Base-by-base conservation (phyloP, 331 rosid species). In the Malus hybrid region DNA sequence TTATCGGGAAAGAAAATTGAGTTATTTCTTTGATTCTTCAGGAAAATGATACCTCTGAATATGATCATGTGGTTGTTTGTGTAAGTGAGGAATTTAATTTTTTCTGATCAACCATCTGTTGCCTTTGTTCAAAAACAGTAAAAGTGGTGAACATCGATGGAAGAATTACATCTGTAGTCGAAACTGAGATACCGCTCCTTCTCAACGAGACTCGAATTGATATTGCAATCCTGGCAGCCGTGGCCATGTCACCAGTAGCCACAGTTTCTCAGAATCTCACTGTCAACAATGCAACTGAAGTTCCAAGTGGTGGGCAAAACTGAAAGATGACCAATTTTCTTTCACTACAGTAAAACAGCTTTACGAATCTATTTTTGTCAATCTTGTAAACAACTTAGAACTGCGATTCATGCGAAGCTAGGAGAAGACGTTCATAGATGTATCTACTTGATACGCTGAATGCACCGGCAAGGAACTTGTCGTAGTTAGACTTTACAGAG, bases 171-270 rank as follows among this genome's bases (percentile, higher is more conserved):
- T 50, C 80, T 10, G 71, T 79, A 71, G 48, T 44, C 65, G 82
- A 68, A 74, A 71, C 81, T 29, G 76, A 57, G 8, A 34, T 14
- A 44, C 60, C 79, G n/a, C 30, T 60, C 55, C 75, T 71, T 39
- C 63, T 52, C 66, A 81, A 79, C 6, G 70, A 70, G 36, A 52
- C 87, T 60, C 84, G 61, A 28, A 42, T 86, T 72, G 83, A 82
- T 60, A 67, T 88, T 42, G 56, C 88, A 32, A 44, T 86, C 65
- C 77, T 88, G 16, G 85, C 87, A 19, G 87, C 74, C 57, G 75
- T 86, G 46, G 77, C 84, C 28, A 44, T 7, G 26, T 61, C 89
- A 22, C 89, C 84, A 16, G 22, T 71, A 12, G 71, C 85, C 46
- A 78, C 84, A 15, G 64, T 71, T 79, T 77, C 77, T 82, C 83